Evolutionary conservation across 2,329 filamentous ascomycete genomes (phyloP).

Genomic region (Beauveria caledonica): DNA sequence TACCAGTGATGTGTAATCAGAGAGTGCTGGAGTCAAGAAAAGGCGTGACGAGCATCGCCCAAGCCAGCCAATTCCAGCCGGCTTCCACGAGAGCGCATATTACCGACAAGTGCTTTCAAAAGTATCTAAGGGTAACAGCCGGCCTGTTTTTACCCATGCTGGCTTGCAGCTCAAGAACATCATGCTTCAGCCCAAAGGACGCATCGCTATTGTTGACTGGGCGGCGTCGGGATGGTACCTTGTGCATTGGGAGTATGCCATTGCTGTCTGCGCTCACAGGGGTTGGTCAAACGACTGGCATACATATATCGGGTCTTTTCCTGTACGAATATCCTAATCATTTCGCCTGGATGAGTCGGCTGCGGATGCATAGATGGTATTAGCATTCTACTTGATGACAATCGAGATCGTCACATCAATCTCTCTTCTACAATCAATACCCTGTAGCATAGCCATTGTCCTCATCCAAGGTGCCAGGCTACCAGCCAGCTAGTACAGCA

Average conservation of each 20-base stretch:
- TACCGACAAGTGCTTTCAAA: neutral
- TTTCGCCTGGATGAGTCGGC: conserved; percentile 3
- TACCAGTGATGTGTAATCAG: neutral
- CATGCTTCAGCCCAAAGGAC: neutral
- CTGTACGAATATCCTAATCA: conserved; percentile 3
- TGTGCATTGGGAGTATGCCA: conserved; percentile 3
- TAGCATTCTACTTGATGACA: neutral
- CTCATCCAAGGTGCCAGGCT: too few species aligned
- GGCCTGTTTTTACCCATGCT: conserved; percentile 6
- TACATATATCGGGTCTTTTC: neutral
- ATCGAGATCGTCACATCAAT: too few species aligned
- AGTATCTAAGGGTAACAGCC: neutral
- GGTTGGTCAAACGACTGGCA: conserved; percentile 7
- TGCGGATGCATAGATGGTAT: conserved; percentile 5
- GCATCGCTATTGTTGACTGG: conserved; percentile 7
- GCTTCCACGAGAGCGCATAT: neutral
- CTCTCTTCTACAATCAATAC: too few species aligned
- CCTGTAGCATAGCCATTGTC: too few species aligned
- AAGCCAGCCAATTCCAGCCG: too few species aligned
- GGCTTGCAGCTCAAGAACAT: conserved; percentile 7
- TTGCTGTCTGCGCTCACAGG: neutral
- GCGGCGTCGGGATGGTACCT: conserved; percentile 6
- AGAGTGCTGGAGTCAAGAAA: too few species aligned
- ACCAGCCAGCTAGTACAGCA: too few species aligned
- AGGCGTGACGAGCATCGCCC: too few species aligned